These are phyloP conservation scores for Gaultheria prostrata DNA, from an alignment of 148 eudicot species.

Conservation along the genomic window DNA sequence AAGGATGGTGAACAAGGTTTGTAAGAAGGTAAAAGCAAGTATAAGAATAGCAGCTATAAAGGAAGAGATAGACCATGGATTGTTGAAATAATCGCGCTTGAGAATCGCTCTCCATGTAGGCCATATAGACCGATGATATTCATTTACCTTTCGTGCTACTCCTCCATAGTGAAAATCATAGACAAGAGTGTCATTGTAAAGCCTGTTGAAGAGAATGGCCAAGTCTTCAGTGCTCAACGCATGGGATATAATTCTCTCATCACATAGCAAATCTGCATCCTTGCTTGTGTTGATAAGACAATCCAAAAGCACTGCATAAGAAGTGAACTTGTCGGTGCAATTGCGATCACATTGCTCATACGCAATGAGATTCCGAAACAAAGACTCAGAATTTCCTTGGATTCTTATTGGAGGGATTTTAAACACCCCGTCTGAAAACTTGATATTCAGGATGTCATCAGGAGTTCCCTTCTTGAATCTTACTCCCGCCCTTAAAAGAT, in stretches of 20 bases:
- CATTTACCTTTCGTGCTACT: not conserved
- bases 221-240: not conserved
- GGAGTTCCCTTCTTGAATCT: not conserved
- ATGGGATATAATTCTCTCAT: not conserved
- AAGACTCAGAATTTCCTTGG: not conserved
- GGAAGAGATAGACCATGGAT: constrained; percentile 6
- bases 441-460: not conserved
- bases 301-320: constrained; percentile 8
- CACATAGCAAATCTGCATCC: not conserved
- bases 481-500: not conserved
- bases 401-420: not conserved
- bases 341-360: constrained; percentile 7
- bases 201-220: not conserved
- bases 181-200: not conserved
- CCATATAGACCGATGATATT: not conserved
- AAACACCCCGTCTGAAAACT: not conserved
- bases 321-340: not conserved
- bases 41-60: constrained; percentile 1
- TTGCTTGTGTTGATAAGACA: not conserved
- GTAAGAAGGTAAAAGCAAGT: not conserved
- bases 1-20: constrained; percentile 5
- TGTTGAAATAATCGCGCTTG: not conserved
- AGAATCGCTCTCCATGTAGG: not conserved
- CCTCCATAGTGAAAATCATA: not conserved
- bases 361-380: not conserved